Evolutionary conservation across 345 rosid species (phyloP), one percentile per base, ranked within the genome.

Genomic region (Hibiscus tridactylites): DNA sequence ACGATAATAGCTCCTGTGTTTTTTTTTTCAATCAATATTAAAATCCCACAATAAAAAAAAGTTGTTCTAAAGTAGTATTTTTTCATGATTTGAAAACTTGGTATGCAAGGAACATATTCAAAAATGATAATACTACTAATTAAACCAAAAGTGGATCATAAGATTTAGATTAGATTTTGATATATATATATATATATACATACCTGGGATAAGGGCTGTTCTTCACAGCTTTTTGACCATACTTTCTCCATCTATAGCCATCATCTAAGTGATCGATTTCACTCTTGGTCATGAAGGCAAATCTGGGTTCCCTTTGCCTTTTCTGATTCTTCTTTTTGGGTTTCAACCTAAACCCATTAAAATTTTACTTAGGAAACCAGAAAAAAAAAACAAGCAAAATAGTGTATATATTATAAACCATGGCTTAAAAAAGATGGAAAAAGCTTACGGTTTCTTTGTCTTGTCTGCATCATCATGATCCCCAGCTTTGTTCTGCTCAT

Each of bases 151-250:
- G 71, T 49, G 59, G 65, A 62, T n/a, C 47, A 19, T 50, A 9
- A 24, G 61, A 65, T 21, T 67, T 50, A 26, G 42, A 49, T 67
- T 46, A 68, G 21, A n/a, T 15, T 31, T 7, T 54, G 17, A 39
- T 39, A 39, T 37, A 39, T 1, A 7, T 44, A 9, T 44, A 9
- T 44, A 1, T 6, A n/a, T 52, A 52, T n/a, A 52, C 9, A 35
- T 80, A 96, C 99, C 99, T 91, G 65, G 99, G 99, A 78, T 82
- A 87, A 68, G 97, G 98, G 82, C 98, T 96, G 79, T 92, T 92
- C 73, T 92, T 96, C 57, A 96, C 98, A 70, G 99, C 95, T 79
- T 96, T 96, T 61, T 96, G 99, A 61, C 99, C 99, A 81, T 96
- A 96, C 71, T 96, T 96, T 70, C 99, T 90, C 99, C 99, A 96